phyloP scores from a whole-genome alignment of 345 rosid species.

The Syzygium jambos region DNA sequence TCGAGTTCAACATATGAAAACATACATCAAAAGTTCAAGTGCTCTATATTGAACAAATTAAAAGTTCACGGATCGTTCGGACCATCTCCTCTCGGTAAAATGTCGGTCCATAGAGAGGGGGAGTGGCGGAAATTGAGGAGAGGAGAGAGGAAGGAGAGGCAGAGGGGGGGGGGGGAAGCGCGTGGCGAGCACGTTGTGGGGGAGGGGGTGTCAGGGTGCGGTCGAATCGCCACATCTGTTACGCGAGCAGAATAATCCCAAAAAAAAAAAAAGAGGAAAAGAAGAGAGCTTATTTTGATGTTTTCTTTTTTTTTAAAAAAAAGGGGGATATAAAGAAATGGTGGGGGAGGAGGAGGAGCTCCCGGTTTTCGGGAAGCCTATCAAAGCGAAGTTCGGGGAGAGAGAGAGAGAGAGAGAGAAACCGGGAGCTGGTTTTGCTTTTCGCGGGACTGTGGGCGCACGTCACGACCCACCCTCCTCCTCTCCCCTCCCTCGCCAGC shows the following conservation, averaged over 20 bases:
- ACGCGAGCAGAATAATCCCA: not conserved
- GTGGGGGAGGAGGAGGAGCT: not conserved
- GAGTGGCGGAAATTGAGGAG: too few relatives aligned
- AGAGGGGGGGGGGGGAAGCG: not conserved
- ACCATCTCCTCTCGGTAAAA: too few relatives aligned
- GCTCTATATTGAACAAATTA: rapidly evolving
- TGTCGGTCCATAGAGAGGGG: not conserved
- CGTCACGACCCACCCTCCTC: not conserved
- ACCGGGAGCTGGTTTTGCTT: not conserved
- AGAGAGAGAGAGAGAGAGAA: not conserved
- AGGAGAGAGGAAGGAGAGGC: too few relatives aligned
- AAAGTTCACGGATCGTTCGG: rapidly evolving
- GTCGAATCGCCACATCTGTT: not conserved
- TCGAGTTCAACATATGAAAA: too few relatives aligned
- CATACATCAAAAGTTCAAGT: rapidly evolving
- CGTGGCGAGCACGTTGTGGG: not conserved
- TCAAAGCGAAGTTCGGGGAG: not conserved
- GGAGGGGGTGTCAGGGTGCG: not conserved
- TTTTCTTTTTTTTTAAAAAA: not conserved
- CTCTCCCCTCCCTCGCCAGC: not conserved
- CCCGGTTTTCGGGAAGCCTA: not conserved
- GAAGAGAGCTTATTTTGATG: too few relatives aligned
- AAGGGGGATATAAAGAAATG: rapidly evolving
- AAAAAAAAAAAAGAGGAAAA: too few relatives aligned
- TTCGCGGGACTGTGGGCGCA: not conserved